Evolutionary conservation across 345 rosid species (phyloP).

Genomic region (Atalantia buxifolia): DNA sequence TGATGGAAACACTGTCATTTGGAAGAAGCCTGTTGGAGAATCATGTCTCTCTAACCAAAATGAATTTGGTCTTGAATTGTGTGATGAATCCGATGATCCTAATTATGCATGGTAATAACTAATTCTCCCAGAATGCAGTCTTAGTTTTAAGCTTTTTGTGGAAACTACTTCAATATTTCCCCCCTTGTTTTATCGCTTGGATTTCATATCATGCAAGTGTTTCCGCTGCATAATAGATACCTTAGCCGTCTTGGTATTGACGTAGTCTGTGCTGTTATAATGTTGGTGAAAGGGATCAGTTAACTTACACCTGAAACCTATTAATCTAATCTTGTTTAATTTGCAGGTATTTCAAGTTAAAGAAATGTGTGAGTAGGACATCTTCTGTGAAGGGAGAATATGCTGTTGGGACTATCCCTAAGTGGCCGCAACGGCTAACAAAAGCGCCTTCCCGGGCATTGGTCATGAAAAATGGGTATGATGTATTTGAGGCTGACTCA

Average conservation of each 20-base stretch:
- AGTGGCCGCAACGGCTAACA: slow-evolving; percentile 81
- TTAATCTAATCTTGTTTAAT: slow-evolving; percentile 9
- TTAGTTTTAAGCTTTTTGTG: neutral
- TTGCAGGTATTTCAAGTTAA: slow-evolving; percentile 78
- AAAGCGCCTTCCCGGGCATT: slow-evolving; percentile 66
- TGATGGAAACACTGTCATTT: slow-evolving; percentile 91
- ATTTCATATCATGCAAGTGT: slow-evolving; percentile 1
- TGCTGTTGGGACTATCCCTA: slow-evolving; percentile 65
- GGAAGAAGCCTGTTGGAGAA: slow-evolving; percentile 86
- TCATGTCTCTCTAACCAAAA: slow-evolving; percentile 70
- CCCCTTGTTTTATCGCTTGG: neutral
- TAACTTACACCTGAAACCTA: neutral
- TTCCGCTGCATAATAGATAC: slow-evolving; percentile 6
- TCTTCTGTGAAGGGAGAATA: slow-evolving; percentile 58
- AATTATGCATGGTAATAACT: slow-evolving; percentile 65
- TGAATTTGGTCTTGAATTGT: slow-evolving; percentile 70
- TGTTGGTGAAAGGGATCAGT: neutral
- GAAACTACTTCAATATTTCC: neutral
- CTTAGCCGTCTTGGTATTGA: neutral
- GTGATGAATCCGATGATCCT: slow-evolving; percentile 66
- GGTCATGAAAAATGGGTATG: slow-evolving; percentile 64
- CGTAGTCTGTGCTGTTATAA: neutral
- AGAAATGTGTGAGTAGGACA: slow-evolving; percentile 61
- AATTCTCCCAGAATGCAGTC: slow-evolving; percentile 15
- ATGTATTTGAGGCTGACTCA: slow-evolving; percentile 87